Evolutionary conservation across 2,329 filamentous ascomycete genomes (phyloP), one percentile per base, ranked within the genome.

Genomic region (Dactylellina drechsleri): DNA sequence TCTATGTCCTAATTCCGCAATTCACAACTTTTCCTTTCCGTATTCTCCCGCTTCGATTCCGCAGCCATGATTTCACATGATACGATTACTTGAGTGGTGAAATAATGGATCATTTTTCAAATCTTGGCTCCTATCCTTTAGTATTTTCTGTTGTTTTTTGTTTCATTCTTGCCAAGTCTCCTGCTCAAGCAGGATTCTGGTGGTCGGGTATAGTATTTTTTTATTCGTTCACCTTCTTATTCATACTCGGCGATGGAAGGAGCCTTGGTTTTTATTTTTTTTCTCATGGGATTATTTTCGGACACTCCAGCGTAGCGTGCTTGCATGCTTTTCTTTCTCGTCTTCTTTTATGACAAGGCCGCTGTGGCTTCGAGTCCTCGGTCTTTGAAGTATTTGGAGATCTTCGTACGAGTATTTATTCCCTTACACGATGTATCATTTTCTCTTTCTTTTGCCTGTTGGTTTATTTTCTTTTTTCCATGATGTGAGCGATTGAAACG

Each of bases 171-270:
- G 43, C 43, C 7, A 18, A 6, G 15, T 36, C 31, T 36, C 31
- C 31, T 36, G 31, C 31, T 3, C 31, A 36, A 36, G 31, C 31
- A 16, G 47, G n/a, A 20, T 20, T 52, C 10, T 18, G 47, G 18
- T 52, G 18, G 18, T 16, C 20, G 47, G 47, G 47, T 52, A 52
- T 2, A 52, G 12, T 13, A 13, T 20, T 52, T 26, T 47, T 49
- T 28, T 57, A 31, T 45, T 47, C 36, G 12, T 65, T 56, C 40
- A 40, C 50, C 6, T 36, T 57, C 20, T 36, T 56, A n/a, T 47
- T 56, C 49, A 23, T 65, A 47, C 31, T 66, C 61, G 36, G 61
- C 61, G 61, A 64, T 45, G 60, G 60, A 64, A 54, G 53, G 52
- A 41, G 31, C 41, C 23, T 54, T 54, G 18, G 31, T 62, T 62